phyloP scores from a whole-genome alignment of 192 early-diverging fungal species.

The Coemansia sp. region DNA sequence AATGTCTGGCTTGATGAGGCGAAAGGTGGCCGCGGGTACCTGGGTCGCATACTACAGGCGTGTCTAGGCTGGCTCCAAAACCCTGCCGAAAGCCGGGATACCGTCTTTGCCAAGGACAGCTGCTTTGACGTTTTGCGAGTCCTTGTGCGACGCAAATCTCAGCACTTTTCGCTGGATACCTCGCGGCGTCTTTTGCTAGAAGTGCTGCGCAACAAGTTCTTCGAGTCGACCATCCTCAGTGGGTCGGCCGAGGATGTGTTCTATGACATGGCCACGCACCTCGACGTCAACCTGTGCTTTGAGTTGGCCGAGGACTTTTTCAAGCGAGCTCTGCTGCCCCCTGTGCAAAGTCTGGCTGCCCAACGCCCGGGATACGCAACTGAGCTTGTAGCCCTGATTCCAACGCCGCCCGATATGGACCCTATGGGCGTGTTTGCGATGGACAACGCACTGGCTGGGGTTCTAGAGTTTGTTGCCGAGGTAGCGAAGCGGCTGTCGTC shows the following conservation, averaged over 20 bases:
- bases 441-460: conserved; percentile 52
- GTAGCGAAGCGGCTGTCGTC: conserved; percentile 29
- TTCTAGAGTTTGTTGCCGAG: conserved; percentile 49
- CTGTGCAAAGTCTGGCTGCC: conserved; percentile 1
- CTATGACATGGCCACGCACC: conserved; percentile 46
- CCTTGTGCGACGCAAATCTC: conserved; percentile 46
- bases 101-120: conserved; percentile 51
- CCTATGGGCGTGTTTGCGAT: conserved; percentile 48
- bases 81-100: conserved; percentile 44
- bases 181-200: conserved; percentile 44
- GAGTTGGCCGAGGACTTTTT: conserved; percentile 50
- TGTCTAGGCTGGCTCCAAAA: conserved; percentile 50
- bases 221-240: conserved; percentile 50
- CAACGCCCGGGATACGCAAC: conserved; percentile 29
- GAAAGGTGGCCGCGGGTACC: conserved; percentile 26
- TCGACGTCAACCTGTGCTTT: conserved; percentile 44
- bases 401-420: conserved; percentile 28
- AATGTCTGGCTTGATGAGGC: conserved; percentile 27
- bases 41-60: conserved; percentile 36
- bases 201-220: conserved; percentile 46
- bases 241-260: conserved; percentile 52
- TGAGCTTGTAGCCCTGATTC: conserved; percentile 5
- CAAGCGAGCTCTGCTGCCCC: conserved; percentile 37
- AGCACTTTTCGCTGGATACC: conserved; percentile 36
- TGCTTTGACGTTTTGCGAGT: conserved; percentile 54